phyloP scores from a whole-genome alignment of 1,139 yeast genomes.

The Candida tropicalis region DNA sequence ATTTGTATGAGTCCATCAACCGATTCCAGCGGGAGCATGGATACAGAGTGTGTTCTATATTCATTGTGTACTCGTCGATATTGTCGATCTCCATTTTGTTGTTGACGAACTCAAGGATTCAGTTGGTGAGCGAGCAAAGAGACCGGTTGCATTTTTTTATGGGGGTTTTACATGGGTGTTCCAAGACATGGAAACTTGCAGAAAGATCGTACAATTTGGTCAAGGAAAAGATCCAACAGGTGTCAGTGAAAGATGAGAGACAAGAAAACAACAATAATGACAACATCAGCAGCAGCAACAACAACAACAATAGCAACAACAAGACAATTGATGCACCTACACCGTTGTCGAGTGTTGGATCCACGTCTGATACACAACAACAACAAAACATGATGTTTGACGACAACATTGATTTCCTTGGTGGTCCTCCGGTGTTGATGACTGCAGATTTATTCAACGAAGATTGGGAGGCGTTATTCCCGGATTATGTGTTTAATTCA shows the following conservation, averaged over 20 bases:
- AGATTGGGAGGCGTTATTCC: constrained; percentile 54
- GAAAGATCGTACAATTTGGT: constrained; percentile 49
- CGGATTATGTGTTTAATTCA: constrained; percentile 35
- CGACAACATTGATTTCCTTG: constrained; percentile 44
- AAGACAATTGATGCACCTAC: neutral
- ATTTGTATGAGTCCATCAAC: constrained; percentile 40
- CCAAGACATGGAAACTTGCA: constrained; percentile 52
- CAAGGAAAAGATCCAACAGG: constrained; percentile 32
- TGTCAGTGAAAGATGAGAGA: constrained; percentile 18
- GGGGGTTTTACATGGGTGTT: constrained; percentile 36
- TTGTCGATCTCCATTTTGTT: constrained; percentile 48
- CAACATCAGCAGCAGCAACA: too few species aligned
- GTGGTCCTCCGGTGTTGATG: constrained; percentile 58
- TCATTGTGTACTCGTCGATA: constrained; percentile 51
- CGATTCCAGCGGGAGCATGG: constrained; percentile 45
- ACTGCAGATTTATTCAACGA: constrained; percentile 52
- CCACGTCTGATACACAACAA: neutral
- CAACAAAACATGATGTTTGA: constrained; percentile 19
- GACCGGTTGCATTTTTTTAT: constrained; percentile 40
- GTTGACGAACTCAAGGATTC: constrained; percentile 36
- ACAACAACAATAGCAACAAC: too few species aligned
- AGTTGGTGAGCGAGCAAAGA: constrained; percentile 27
- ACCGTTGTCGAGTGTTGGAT: constrained; percentile 1
- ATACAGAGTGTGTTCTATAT: constrained; percentile 43
- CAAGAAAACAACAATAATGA: constrained; percentile 9